Evolutionary conservation across 148 eudicot species (phyloP), one percentile per base, ranked within the genome.

Genomic region (Oxyria digyna): DNA sequence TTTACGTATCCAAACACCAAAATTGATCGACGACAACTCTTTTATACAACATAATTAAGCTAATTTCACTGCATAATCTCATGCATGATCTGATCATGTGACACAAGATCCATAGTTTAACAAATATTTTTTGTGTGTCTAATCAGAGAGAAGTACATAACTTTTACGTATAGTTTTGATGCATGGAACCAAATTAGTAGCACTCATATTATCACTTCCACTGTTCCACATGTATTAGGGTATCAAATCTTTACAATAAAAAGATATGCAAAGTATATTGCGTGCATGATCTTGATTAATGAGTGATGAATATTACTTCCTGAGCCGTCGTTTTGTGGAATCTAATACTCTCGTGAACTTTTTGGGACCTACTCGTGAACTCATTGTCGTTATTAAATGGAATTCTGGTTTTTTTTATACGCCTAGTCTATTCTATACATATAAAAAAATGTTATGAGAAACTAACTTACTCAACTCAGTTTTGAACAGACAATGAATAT

Each of bases 351-450:
- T 54, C 62, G 62, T 54, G 62, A 54, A 54, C 62, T 54, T 24
- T 26, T 54, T 54, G 62, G 31, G 23, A 29, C 62, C 62, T 31
- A 54, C 62, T 54, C 62, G 62, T 54, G 62, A 52, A 54, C 62
- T 24, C 26, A 54, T 23, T 54, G 32, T 54, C 31, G 32, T 26
- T 24, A 54, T 54, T 46, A 46, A 46, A 46, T 46, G 23, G 20
- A 46, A 46, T 23, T 24, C 14, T 54, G 17, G 17, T 3, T 35
- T 52, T 24, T 24, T 54, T 23, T 24, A 10, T 49, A 6, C 27
- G 48, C 0, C 9, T n/a, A n/a, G n/a, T n/a, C n/a, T n/a, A n/a
- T n/a, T n/a, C n/a, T 5, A 49, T 20, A 7, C 8, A 49, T 49
- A 20, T 18, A 49, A 17, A 18, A 23, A n/a, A 12, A 50, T 50